phyloP scores from a whole-genome alignment of 179 eudicot genomes.

The Sideroxylon spinosum region DNA sequence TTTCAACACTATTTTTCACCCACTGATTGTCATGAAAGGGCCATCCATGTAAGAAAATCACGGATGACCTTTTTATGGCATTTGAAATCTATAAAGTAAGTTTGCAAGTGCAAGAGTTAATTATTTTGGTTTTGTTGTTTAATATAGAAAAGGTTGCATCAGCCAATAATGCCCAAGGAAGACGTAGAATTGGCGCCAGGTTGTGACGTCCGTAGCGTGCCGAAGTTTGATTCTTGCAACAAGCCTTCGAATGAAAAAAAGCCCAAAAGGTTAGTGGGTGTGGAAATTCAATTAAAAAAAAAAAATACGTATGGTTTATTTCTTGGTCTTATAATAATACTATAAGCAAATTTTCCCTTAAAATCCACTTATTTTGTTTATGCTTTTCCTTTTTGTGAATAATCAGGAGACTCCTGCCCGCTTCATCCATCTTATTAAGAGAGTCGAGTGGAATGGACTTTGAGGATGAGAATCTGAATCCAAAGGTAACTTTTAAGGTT shows the following conservation, averaged over 20 bases:
- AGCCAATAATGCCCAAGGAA: conserved; percentile 23
- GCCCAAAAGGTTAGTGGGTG: conserved; percentile 51
- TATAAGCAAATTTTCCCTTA: not conserved
- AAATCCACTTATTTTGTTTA: not conserved
- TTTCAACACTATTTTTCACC: too few species aligned
- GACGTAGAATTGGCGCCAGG: conserved; percentile 11
- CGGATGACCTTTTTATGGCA: too few species aligned
- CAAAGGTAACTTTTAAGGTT: conserved; percentile 35
- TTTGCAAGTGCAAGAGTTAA: conserved; percentile 5
- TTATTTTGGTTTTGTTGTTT: conserved; percentile 2
- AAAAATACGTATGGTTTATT: not conserved
- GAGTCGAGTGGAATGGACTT: conserved; percentile 40
- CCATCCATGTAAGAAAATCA: too few species aligned
- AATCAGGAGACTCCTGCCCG: conserved; percentile 82
- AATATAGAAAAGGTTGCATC: conserved; percentile 16
- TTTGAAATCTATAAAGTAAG: not conserved
- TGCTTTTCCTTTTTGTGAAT: conserved; percentile 9
- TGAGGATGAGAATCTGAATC: conserved; percentile 45
- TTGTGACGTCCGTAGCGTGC: conserved; percentile 14
- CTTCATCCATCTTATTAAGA: conserved; percentile 66
- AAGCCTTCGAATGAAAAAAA: conserved; percentile 29
- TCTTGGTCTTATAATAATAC: not conserved
- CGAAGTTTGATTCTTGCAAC: conserved; percentile 14
- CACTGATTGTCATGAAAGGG: too few species aligned
- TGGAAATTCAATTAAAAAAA: not conserved